phyloP scores from a whole-genome alignment of 352 stramenopile genomes.

The Phytophthora kernoviae region DNA sequence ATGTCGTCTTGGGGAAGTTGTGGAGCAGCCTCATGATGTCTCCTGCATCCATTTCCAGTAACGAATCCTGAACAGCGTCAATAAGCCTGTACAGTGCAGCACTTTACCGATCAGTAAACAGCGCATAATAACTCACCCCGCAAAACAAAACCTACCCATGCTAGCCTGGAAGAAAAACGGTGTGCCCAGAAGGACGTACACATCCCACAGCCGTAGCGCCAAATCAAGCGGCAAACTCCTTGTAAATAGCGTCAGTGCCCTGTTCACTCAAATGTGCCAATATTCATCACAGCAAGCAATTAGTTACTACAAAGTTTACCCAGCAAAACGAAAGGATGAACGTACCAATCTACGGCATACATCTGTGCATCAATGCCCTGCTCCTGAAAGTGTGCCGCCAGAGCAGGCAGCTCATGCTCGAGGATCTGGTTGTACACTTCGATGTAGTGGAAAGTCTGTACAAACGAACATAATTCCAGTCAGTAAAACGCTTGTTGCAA shows the following conservation, averaged over 20 bases:
- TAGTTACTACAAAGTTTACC: background rate
- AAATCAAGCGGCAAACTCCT: conserved; percentile 73
- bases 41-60: conserved; percentile 76
- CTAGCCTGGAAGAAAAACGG: conserved; percentile 89
- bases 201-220: conserved; percentile 83
- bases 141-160: conserved; percentile 53
- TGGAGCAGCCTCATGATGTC: conserved; percentile 84
- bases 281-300: background rate
- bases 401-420: conserved; percentile 72
- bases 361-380: conserved; percentile 84
- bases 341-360: conserved; percentile 88
- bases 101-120: conserved; percentile 12
- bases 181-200: conserved; percentile 79
- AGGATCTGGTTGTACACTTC: conserved; percentile 78
- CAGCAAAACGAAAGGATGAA: background rate
- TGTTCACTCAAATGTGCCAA: conserved; percentile 15
- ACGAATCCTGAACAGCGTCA: conserved; percentile 73
- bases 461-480: conserved; percentile 7
- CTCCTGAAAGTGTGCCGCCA: conserved; percentile 72
- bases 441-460: conserved; percentile 88
- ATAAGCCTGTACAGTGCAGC: conserved; percentile 44
- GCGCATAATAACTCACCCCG: too few species aligned
- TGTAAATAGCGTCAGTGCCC: conserved; percentile 84
- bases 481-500: background rate
- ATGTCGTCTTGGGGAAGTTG: conserved; percentile 68